Conservation (phyloP, 2,329 filamentous ascomycete genomes). For the Fusarium devonianum region DNA sequence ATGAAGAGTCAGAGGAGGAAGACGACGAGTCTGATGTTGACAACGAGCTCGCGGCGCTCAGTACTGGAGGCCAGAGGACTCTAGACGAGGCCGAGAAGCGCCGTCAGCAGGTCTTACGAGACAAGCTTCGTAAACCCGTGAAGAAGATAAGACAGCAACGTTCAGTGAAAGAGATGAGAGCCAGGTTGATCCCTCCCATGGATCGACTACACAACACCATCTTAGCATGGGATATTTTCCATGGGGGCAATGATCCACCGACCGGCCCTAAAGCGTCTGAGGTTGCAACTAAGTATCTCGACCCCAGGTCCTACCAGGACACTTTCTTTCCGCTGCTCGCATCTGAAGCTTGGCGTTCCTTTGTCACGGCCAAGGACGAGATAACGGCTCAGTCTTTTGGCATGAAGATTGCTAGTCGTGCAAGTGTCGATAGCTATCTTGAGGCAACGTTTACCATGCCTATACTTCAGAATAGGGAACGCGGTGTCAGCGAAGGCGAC, state of each 20-base stretch:
- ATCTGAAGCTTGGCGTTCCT: constrained; percentile 94
- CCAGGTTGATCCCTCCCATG: constrained; percentile 88
- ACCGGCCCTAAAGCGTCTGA: constrained; percentile 74
- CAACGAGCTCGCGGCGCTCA: constrained; percentile 56
- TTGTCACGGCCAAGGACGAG: constrained; percentile 90
- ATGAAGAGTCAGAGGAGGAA: constrained; percentile 76
- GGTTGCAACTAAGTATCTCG: constrained; percentile 79
- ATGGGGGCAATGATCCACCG: constrained; percentile 85
- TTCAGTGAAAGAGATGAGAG: constrained; percentile 92
- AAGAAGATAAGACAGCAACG: constrained; percentile 83
- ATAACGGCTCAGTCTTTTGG: constrained; percentile 81
- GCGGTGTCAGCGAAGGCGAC: constrained; percentile 81
- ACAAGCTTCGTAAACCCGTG: constrained; percentile 73
- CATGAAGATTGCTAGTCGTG: constrained; percentile 85
- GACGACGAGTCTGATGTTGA: constrained; percentile 63
- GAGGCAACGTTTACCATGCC: constrained; percentile 89
- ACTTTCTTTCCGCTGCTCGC: constrained; percentile 91
- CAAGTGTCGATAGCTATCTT: constrained; percentile 90
- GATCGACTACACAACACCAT: constrained; percentile 84
- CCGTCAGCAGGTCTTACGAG: constrained; percentile 57
- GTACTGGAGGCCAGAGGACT: constrained; percentile 56
- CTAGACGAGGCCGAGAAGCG: constrained; percentile 57
- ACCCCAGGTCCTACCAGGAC: constrained; percentile 80
- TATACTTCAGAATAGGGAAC: constrained; percentile 72
- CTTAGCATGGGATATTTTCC: constrained; percentile 94